A percentile compares a stretch with the other conserved stretches of the same genome.
Conservation (phyloP, 2,329 filamentous ascomycete genomes). For the Epichloe elymi region DNA sequence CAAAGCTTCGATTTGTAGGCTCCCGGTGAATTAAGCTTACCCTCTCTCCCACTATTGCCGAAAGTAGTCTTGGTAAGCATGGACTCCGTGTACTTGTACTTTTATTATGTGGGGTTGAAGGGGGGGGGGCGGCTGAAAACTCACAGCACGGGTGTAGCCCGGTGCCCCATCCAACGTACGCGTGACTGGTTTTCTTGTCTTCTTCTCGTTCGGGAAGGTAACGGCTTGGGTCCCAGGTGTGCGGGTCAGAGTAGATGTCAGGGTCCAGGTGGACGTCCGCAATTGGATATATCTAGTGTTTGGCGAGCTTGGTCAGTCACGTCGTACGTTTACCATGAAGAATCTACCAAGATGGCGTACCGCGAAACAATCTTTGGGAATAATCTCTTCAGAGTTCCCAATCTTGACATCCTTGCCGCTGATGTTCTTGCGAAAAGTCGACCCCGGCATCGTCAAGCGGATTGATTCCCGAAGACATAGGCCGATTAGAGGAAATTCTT, state of each 20-base stretch:
- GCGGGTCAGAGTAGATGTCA: constrained; percentile 33
- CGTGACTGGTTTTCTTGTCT: constrained; percentile 20
- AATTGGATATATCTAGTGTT: constrained; percentile 22
- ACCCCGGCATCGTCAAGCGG: constrained; percentile 33
- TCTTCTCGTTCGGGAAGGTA: constrained; percentile 34
- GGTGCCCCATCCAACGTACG: constrained; percentile 23
- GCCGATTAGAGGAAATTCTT: constrained; percentile 38
- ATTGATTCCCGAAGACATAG: constrained; percentile 40
- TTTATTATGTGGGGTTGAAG: background rate
- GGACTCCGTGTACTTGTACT: background rate
- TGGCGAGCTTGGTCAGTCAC: background rate
- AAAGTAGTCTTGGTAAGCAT: background rate
- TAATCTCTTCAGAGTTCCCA: constrained; percentile 30
- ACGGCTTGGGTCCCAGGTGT: constrained; percentile 35
- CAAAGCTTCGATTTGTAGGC: too few relatives aligned
- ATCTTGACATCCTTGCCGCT: constrained; percentile 31
- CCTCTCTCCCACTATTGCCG: constrained; percentile 4
- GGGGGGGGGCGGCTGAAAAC: constrained; percentile 5
- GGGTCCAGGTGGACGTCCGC: constrained; percentile 37
- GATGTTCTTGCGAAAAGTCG: constrained; percentile 37
- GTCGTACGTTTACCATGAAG: too few relatives aligned
- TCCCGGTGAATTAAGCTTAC: background rate
- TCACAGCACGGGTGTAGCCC: constrained; percentile 23
- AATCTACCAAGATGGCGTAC: constrained; percentile 8
- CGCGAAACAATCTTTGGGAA: constrained; percentile 34